A percentile compares a stretch with the other conserved stretches of the same genome.
These are phyloP conservation scores for Amanita rubescens DNA, from an alignment of 768 basidiomycete species.

Conservation along the genomic window DNA sequence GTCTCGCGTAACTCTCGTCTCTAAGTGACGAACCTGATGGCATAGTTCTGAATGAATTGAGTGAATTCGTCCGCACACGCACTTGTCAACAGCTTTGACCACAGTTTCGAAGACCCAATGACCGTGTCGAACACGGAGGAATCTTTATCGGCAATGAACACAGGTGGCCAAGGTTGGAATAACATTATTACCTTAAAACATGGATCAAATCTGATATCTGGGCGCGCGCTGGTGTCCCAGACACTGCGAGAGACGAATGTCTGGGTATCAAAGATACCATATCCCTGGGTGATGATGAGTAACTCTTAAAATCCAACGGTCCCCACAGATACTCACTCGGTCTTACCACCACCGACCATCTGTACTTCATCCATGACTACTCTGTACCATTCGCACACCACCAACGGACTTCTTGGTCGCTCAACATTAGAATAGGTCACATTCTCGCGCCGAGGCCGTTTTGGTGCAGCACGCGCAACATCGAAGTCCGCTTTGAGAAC, in stretches of 20 bases:
- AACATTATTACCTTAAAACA: constrained; percentile 50
- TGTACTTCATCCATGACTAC: constrained; percentile 97
- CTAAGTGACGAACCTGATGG: constrained; percentile 51
- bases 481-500: constrained; percentile 63
- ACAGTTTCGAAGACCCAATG: constrained; percentile 45
- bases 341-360: constrained; percentile 77
- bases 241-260: constrained; percentile 78
- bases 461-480: constrained; percentile 64
- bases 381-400: constrained; percentile 81
- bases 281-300: constrained; percentile 39
- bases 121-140: constrained; percentile 64
- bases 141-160: constrained; percentile 32
- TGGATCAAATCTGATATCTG: constrained; percentile 72
- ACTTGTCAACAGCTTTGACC: constrained; percentile 58
- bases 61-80: constrained; percentile 55
- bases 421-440: constrained; percentile 50
- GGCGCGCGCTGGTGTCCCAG: constrained; percentile 81
- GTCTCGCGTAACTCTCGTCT: neutral
- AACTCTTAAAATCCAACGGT: neutral
- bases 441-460: constrained; percentile 64
- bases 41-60: constrained; percentile 57
- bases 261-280: constrained; percentile 90
- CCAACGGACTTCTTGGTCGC: constrained; percentile 65
- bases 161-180: neutral
- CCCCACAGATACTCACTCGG: constrained; percentile 49